Conservation (phyloP, 768 basidiomycete species). For the Tulasnella sp. region DNA sequence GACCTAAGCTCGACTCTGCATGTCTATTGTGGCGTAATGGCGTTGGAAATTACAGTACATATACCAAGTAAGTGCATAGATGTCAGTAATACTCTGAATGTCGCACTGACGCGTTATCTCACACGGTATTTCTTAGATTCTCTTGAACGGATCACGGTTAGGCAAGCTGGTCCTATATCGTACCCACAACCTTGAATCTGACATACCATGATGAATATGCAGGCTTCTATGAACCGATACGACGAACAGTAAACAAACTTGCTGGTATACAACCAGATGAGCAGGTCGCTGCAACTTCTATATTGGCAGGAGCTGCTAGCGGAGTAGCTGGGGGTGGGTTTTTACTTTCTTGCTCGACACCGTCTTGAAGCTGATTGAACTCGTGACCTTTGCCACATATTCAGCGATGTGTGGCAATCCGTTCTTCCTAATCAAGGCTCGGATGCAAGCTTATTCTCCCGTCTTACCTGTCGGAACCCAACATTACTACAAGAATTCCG, state of each 20-base stretch:
- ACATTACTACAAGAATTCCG: slow-evolving; percentile 76
- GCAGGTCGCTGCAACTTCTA: slow-evolving; percentile 60
- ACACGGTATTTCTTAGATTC: slow-evolving; percentile 41
- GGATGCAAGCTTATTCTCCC: slow-evolving; percentile 98
- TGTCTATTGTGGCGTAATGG: slow-evolving; percentile 1
- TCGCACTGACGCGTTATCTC: neutral
- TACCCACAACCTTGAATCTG: slow-evolving; percentile 5
- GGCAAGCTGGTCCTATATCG: slow-evolving; percentile 32
- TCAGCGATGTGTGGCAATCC: slow-evolving; percentile 61
- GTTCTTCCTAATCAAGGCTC: slow-evolving; percentile 88
- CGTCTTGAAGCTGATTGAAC: neutral
- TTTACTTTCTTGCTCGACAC: neutral
- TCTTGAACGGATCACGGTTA: slow-evolving; percentile 82
- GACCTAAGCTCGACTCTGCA: neutral
- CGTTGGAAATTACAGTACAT: slow-evolving; percentile 45
- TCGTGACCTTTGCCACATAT: slow-evolving; percentile 16
- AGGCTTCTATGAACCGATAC: slow-evolving; percentile 95
- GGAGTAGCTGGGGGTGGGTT: slow-evolving; percentile 76
- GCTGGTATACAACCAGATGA: slow-evolving; percentile 51
- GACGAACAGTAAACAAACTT: slow-evolving; percentile 51
- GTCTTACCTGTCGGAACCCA: slow-evolving; percentile 89
- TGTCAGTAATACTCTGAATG: neutral
- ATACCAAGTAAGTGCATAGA: slow-evolving; percentile 67
- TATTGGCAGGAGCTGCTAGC: slow-evolving; percentile 77
- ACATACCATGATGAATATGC: neutral